Evolutionary conservation across 371 early-diverging fungal species (phyloP), one percentile per base, ranked within the genome.

Genomic region (Nematocida displodere): DNA sequence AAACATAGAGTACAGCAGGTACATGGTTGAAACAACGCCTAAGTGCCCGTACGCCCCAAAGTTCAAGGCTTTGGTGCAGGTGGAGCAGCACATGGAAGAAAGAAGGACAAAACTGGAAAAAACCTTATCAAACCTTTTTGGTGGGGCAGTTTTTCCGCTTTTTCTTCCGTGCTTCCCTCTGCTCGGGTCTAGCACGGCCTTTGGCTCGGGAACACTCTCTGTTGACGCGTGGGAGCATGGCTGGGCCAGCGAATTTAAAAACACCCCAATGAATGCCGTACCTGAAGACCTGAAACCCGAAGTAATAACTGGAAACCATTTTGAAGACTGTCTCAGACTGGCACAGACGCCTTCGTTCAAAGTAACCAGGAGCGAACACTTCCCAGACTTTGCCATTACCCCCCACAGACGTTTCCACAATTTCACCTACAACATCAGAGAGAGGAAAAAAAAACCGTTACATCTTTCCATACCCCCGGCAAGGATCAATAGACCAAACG

Each of bases 381-480:
- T 79, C 68, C 81, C 81, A 26, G 79, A 79, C 59, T 79, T 79
- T 66, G 81, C 71, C 4, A 78, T 81, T 31, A 75, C 77, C 8
- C 28, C 39, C 17, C 81, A 81, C 44, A 54, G 46, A 37, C 50
- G 81, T 48, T 81, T 81, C 68, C 37, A 52, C 48, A 62, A 77
- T 7, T 81, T 81, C 61, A 54, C 64, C 13, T 34, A 62, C 36
- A 81, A 81, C 79, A 79, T 81, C 54, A 29, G 50, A 34, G 76
- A 81, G 24, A 79, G 81, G 52, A 55, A 77, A 39, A 63, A 64
- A 24, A 55, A 26, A 20, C 56, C 64, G 24, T n/a, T 76, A 1
- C 61, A 77, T 50, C 54, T 67, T 20, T 56, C 64, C 3, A 50
- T 64, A 22, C 49, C 76, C 3, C n/a, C 47, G 1, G 66, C 76